Base-by-base conservation (phyloP, 116 monocot genomes). In the Cymodocea nodosa region DNA sequence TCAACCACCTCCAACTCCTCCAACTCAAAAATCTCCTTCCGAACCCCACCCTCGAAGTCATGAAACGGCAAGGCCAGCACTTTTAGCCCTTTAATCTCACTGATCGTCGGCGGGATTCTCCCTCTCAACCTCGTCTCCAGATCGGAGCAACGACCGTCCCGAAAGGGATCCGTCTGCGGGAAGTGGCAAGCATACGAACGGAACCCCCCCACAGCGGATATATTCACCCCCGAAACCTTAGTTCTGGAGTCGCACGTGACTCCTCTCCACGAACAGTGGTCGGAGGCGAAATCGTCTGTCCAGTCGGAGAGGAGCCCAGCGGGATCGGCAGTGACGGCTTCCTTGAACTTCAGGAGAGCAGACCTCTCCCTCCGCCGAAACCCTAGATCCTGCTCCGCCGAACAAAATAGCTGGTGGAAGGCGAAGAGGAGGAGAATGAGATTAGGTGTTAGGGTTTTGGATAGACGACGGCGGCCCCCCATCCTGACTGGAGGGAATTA, bases 281-380 rank as follows among this genome's bases (percentile, higher is more conserved):
- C 55, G 0, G 68, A 50, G 22, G 18, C 64, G 15, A 44, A 30
- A 3, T 59, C 24, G 35, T 65, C 57, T 24, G 73, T 59, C 86
- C 86, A 86, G 24, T 1, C 24, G 20, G 56, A 24, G 36, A 86
- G 75, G 12, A 72, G 51, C 2, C 77, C 83, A 9, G 67, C 60
- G 20, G 80, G 83, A 49, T 86, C 86, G 49, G 77, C 65, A 24
- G 72, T 57, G 51, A 87, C 60, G 0, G 73, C 67, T 52, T 50
- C 56, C 78, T 77, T 84, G 71, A 87, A 79, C 52, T 64, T 53
- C 22, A 87, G 71, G n/a, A 87, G 69, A 15, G 79, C 81, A 2
- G 50, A 49, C 11, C 25, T 23, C 20, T 76, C 71, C 40, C 37
- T 37, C n/a, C 6, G 6, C n/a, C 36, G 39, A 62, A 62, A 8